Conservation (phyloP, 1,284 basidiomycete species). For the Rhodotorula sp. region DNA sequence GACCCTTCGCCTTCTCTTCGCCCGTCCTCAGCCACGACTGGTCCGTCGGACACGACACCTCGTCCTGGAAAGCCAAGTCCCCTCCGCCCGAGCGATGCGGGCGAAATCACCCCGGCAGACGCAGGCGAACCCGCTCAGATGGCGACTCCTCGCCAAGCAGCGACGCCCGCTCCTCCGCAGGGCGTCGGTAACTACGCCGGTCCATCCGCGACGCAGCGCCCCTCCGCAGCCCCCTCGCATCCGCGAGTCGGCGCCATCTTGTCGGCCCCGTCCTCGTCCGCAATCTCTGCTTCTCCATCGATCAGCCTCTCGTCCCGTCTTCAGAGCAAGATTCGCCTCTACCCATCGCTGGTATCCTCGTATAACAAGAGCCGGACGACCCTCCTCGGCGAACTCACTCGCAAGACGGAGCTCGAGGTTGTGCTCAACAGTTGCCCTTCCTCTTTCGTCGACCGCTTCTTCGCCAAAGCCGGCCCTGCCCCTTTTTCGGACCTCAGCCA, state of each 20-base stretch:
- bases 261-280: not conserved
- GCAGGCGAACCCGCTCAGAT: too few relatives aligned
- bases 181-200: not conserved
- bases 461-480: too few relatives aligned
- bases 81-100: too few relatives aligned
- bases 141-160: too few relatives aligned
- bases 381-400: slow-evolving; percentile 20
- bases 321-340: not conserved
- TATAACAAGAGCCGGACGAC: not conserved
- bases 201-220: not conserved
- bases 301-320: not conserved
- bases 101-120: too few relatives aligned
- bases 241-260: not conserved
- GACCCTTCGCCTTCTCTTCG: too few relatives aligned
- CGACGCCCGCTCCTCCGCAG: not conserved
- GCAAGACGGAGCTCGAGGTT: slow-evolving; percentile 1
- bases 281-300: not conserved
- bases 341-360: not conserved
- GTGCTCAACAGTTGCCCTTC: not conserved
- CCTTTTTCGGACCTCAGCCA: too few relatives aligned
- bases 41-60: too few relatives aligned
- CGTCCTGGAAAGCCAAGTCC: too few relatives aligned
- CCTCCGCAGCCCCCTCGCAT: not conserved
- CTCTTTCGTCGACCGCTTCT: too few relatives aligned
- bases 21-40: too few relatives aligned